A percentile compares a stretch with the other conserved stretches of the same genome.
These are phyloP conservation scores for Phytophthora fragariae DNA, from an alignment of 352 stramenopile genomes.

Conservation along the genomic window DNA sequence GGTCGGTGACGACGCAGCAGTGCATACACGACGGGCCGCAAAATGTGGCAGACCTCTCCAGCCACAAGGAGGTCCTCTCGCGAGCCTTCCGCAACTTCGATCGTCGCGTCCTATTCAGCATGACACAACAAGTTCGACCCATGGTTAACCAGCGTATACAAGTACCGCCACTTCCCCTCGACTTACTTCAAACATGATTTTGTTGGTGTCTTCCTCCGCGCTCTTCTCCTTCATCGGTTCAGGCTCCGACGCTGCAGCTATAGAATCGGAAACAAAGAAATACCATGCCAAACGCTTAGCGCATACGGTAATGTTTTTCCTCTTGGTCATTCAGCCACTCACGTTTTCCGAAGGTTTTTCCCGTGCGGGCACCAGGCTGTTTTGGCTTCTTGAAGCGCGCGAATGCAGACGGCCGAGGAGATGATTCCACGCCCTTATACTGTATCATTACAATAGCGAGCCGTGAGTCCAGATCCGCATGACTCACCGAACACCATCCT, in stretches of 20 bases:
- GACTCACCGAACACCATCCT: neutral
- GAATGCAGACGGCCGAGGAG: slow-evolving; percentile 57
- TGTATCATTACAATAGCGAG: slow-evolving; percentile 20
- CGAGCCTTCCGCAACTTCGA: slow-evolving; percentile 40
- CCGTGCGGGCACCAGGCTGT: slow-evolving; percentile 64
- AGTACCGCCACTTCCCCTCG: neutral
- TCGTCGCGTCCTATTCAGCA: slow-evolving; percentile 54
- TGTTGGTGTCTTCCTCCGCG: slow-evolving; percentile 38
- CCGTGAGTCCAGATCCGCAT: neutral
- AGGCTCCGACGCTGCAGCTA: slow-evolving; percentile 38
- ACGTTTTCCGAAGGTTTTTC: slow-evolving; percentile 75
- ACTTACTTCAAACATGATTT: slow-evolving; percentile 66
- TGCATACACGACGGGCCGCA: slow-evolving; percentile 78
- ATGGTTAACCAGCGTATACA: neutral
- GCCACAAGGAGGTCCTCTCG: slow-evolving; percentile 61
- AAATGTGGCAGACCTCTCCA: slow-evolving; percentile 81
- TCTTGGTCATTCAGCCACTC: slow-evolving; percentile 7
- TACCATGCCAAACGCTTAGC: slow-evolving; percentile 6
- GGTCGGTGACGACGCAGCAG: slow-evolving; percentile 65
- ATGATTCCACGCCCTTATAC: slow-evolving; percentile 67
- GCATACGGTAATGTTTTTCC: slow-evolving; percentile 2
- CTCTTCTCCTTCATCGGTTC: slow-evolving; percentile 34
- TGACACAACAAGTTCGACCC: neutral
- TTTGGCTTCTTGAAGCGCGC: slow-evolving; percentile 73
- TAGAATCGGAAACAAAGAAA: neutral